phyloP scores from a whole-genome alignment of 306 rosid species.

The Cucurbita pepo region DNA sequence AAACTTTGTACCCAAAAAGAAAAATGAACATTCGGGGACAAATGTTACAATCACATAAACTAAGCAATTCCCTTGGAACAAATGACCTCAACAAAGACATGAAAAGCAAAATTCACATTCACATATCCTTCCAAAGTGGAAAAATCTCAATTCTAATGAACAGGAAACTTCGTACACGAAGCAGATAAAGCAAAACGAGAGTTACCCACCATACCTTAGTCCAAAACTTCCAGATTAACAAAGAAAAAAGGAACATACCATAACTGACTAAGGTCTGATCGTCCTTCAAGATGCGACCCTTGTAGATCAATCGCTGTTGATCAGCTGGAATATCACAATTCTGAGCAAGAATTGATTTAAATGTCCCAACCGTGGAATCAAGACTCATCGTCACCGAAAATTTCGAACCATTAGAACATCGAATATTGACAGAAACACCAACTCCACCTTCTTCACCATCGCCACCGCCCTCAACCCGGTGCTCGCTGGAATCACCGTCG shows the following conservation, averaged over 20 bases:
- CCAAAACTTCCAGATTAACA: neutral
- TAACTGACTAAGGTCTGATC: conserved; percentile 62
- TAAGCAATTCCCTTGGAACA: neutral
- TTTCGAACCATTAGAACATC: conserved; percentile 62
- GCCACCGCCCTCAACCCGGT: neutral
- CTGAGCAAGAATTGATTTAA: conserved; percentile 39
- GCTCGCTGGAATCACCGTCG: conserved; percentile 7
- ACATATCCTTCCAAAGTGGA: neutral
- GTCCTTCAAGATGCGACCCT: conserved; percentile 75
- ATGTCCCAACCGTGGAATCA: conserved; percentile 37
- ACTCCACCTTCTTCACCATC: neutral
- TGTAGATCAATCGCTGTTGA: conserved; percentile 77
- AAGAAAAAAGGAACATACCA: conserved; percentile 17
- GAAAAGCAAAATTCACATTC: neutral
- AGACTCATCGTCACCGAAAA: conserved; percentile 39
- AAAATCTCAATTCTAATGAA: neutral
- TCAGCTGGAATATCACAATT: conserved; percentile 43
- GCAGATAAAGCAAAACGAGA: neutral
- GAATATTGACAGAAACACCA: conserved; percentile 28
- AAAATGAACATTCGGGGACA: neutral
- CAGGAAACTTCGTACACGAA: neutral
- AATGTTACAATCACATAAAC: neutral
- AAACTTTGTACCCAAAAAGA: neutral
- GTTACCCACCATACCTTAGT: neutral
- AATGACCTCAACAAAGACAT: neutral